Evolutionary conservation across 371 early-diverging fungal species (phyloP), one percentile per base, ranked within the genome.

Genomic region (Haplosporangium sp.): DNA sequence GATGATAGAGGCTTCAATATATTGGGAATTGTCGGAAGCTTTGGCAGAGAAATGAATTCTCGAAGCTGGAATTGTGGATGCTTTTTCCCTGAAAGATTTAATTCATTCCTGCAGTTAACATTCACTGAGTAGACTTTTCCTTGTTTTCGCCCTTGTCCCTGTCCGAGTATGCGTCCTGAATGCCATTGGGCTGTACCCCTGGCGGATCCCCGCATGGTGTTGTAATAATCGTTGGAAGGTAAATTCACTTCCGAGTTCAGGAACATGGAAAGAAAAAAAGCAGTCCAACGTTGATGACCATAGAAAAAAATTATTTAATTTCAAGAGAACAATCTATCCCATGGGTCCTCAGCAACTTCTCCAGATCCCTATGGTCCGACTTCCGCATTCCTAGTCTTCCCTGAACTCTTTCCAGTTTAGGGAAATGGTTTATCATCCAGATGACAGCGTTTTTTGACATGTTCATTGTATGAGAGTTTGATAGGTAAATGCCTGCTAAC

Each of bases 11-110:
- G 74, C 11, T 71, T 70, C 20, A 74, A 65, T 3, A 79, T 35
- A 39, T 65, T 65, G 39, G 74, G 81, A 5, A 79, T 50, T 17
- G 59, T 39, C 1, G 81, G 71, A n/a, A 79, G 45, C n/a, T 71
- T 70, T 4, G 81, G 74, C 45, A 79, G 45, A 2, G 63, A 53
- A 13, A 79, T 63, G 65, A 79, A 77, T 13, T 6, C 19, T 13
- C 69, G 70, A 40, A 59, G 63, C 40, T 62, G 69, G 15, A 39
- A 61, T 59, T 27, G 47, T 9, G 34, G 10, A 55, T 9, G 55
- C 35, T 11, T 55, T 34, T 20, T 55, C 10, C 35, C 8, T 55
- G 55, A 27, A 34, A 15, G 55, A 34, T 34, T 55, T 15, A 55
- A 15, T 34, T 55, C 34, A 35, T 15, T 55, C 11, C 34, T 34